A percentile compares a stretch with the other conserved stretches of the same genome.
Conservation (phyloP, 164 flowering plant species). For the Vitis cinerea region DNA sequence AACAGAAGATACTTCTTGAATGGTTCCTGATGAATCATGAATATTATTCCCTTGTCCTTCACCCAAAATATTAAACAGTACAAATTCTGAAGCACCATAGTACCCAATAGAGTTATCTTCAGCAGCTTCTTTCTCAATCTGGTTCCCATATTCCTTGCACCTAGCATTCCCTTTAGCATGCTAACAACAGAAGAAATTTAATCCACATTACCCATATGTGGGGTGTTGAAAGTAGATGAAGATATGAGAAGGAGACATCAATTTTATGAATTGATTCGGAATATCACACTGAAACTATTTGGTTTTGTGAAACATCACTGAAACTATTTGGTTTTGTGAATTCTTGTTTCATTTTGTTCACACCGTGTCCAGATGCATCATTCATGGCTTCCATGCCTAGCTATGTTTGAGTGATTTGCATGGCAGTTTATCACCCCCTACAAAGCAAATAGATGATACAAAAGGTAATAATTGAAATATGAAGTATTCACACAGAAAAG, state of each 20-base stretch:
- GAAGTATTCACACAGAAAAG: neutral
- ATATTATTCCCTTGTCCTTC: conserved; percentile 23
- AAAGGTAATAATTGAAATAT: neutral
- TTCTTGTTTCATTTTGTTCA: conserved; percentile 38
- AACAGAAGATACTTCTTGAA: conserved; percentile 27
- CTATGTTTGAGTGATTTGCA: conserved; percentile 54
- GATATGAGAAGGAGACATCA: conserved; percentile 60
- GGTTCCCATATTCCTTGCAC: conserved; percentile 50
- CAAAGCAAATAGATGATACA: neutral
- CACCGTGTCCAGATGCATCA: conserved; percentile 26
- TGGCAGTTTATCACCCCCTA: conserved; percentile 72
- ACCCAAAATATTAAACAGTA: conserved; percentile 19
- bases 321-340: conserved; percentile 29
- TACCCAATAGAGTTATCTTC: conserved; percentile 38
- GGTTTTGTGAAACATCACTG: conserved; percentile 20
- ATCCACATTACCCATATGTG: conserved; percentile 40
- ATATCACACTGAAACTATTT: conserved; percentile 37
- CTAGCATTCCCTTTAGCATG: conserved; percentile 75
- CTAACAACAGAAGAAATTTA: conserved; percentile 75
- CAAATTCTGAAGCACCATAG: conserved; percentile 33
- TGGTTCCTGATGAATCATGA: conserved; percentile 24
- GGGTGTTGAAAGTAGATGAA: conserved; percentile 45
- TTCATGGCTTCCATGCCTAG: conserved; percentile 40
- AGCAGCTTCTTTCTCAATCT: conserved; percentile 33
- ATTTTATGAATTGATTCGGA: conserved; percentile 37